Evolutionary conservation across 1,284 basidiomycete genomes (phyloP), one percentile per base, ranked within the genome.

Genomic region (Prillingera fragicola): DNA sequence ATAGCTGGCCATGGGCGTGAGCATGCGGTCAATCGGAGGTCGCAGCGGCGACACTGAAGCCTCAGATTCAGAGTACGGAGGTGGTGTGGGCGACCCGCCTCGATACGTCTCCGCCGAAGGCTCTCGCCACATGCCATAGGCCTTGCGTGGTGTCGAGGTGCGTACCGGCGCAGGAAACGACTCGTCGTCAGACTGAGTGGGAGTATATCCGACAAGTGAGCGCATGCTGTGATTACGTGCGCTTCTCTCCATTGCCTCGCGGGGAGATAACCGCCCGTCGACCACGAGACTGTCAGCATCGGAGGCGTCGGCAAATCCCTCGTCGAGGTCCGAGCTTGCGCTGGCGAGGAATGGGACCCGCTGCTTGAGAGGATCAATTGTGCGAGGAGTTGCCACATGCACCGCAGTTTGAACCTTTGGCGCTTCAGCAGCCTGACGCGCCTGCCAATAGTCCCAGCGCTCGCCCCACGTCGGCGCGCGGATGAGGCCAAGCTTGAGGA

Each of bases 401-500:
- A 19, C 0, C 19, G 15, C 15, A 4, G 13, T 9, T 3, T 22
- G 15, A 2, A 21, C 7, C 28, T n/a, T 19, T 24, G 9, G 10
- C 14, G 25, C 13, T 12, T 17, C n/a, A 6, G 25, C n/a, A n/a
- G n/a, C n/a, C n/a, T n/a, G n/a, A n/a, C n/a, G 36, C 41, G 34
- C n/a, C 49, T 44, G 47, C 65, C 63, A 71, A 10, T 65, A 45
- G 19, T 63, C 59, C 69, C 69, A 71, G 45, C 61, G 56, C 42
- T 67, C 63, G 4, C 65, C 67, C 67, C 67, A 71, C 23, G 63
- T 65, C n/a, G 52, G 34, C 1, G 66, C 69, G 21, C 62, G 57
- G 13, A 69, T 59, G 35, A 65, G 57, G n/a, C 67, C 66, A 5
- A 71, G 54, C 49, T 69, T 68, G 25, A 71, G 56, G 10, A 71